These are phyloP conservation scores for Penicillium corylophilum DNA, from an alignment of 2,329 filamentous ascomycete genomes.

Conservation along the genomic window DNA sequence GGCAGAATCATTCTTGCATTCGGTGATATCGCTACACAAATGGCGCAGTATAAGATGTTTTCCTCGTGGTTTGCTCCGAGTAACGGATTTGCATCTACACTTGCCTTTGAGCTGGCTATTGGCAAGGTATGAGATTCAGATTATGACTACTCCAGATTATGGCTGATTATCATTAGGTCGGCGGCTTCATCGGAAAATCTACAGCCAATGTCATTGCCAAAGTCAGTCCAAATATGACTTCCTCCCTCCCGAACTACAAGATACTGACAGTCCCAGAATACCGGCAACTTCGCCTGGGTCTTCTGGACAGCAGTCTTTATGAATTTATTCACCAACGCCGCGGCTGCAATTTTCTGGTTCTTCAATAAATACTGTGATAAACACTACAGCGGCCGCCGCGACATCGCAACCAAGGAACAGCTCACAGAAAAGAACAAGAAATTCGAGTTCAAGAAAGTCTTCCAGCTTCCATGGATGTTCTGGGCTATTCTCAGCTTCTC, in stretches of 20 bases:
- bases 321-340: slow-evolving; percentile 62
- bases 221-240: slow-evolving; percentile 14
- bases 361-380: slow-evolving; percentile 55
- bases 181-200: slow-evolving; percentile 60
- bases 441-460: slow-evolving; percentile 56
- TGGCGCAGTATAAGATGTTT: slow-evolving; percentile 66
- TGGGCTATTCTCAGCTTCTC: slow-evolving; percentile 58
- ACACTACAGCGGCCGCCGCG: slow-evolving; percentile 48
- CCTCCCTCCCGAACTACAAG: too few relatives aligned
- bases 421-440: slow-evolving; percentile 61
- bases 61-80: slow-evolving; percentile 64
- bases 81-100: slow-evolving; percentile 61
- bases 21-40: slow-evolving; percentile 64
- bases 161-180: slow-evolving; percentile 40
- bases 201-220: slow-evolving; percentile 60
- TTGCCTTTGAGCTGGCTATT: slow-evolving; percentile 60
- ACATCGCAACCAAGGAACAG: slow-evolving; percentile 59
- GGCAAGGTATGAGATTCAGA: slow-evolving; percentile 44
- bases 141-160: not conserved
- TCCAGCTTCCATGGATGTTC: slow-evolving; percentile 60
- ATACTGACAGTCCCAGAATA: slow-evolving; percentile 39
- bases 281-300: slow-evolving; percentile 61
- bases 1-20: slow-evolving; percentile 57
- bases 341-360: slow-evolving; percentile 55
- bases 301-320: slow-evolving; percentile 65